A percentile compares a stretch with the other conserved stretches of the same genome.
phyloP scores from a whole-genome alignment of 2,329 filamentous ascomycete genomes.

The Talaromyces sp. region DNA sequence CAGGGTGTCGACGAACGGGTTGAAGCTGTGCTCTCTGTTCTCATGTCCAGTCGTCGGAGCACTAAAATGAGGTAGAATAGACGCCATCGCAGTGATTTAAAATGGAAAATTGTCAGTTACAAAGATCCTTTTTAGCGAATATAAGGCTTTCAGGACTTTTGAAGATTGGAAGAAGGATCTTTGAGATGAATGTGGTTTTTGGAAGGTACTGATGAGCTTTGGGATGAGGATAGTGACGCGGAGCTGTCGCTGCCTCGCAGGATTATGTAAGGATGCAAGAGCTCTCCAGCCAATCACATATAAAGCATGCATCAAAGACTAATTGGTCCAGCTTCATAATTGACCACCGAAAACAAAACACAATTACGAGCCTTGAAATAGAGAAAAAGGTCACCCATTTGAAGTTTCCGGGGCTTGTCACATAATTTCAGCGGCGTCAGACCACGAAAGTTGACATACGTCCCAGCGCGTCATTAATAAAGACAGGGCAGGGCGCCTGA shows the following conservation, averaged over 20 bases:
- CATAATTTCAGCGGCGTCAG: not conserved
- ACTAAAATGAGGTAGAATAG: constrained; percentile 49
- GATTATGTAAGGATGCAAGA: constrained; percentile 10
- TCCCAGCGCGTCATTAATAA: not conserved
- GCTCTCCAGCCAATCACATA: constrained; percentile 15
- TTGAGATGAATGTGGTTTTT: constrained; percentile 18
- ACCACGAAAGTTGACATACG: not conserved
- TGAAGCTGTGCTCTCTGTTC: constrained; percentile 70
- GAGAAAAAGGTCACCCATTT: not conserved
- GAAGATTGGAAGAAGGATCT: not conserved
- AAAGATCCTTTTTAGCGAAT: not conserved
- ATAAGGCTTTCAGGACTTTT: not conserved
- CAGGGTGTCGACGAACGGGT: constrained; percentile 64
- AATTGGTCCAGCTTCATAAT: not conserved
- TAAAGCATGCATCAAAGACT: not conserved
- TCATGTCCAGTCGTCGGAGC: constrained; percentile 54
- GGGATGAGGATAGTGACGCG: constrained; percentile 30
- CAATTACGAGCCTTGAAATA: not conserved
- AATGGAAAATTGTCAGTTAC: not conserved
- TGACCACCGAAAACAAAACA: not conserved
- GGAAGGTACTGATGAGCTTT: constrained; percentile 14
- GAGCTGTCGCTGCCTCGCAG: constrained; percentile 35
- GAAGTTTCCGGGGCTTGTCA: not conserved
- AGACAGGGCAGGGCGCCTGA: not conserved
- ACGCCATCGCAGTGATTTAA: constrained; percentile 47